Conservation (phyloP, 1,139 yeast genomes). For the Debaryomyces coudertii region DNA sequence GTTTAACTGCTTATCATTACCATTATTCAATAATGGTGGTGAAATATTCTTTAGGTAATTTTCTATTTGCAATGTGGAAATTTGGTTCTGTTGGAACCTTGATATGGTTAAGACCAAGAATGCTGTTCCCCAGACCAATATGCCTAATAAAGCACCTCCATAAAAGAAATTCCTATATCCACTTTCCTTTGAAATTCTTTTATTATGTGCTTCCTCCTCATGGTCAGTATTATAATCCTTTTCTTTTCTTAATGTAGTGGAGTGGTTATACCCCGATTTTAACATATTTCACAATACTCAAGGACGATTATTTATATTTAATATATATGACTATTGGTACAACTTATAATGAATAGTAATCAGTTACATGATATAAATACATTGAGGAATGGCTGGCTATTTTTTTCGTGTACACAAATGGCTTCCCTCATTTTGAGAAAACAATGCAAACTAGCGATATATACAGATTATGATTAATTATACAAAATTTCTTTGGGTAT, state of each 20-base stretch:
- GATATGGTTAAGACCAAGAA: conserved; percentile 34
- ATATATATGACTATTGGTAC: neutral
- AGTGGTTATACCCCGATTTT: neutral
- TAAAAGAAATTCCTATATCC: conserved; percentile 19
- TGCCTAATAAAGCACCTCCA: conserved; percentile 28
- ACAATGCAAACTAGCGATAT: neutral
- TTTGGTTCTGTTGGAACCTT: conserved; percentile 19
- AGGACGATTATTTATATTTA: neutral
- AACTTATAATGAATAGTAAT: neutral
- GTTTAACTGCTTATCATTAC: conserved; percentile 6
- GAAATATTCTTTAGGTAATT: conserved; percentile 13
- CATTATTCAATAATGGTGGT: conserved; percentile 13
- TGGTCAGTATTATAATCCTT: conserved; percentile 5
- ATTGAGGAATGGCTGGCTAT: neutral
- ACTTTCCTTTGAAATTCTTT: neutral
- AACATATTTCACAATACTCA: neutral
- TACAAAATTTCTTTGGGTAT: neutral
- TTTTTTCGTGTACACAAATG: neutral
- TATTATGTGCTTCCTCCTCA: neutral
- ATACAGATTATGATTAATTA: neutral
- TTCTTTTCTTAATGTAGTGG: neutral
- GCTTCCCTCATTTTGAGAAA: neutral
- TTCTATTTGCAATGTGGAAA: conserved; percentile 11
- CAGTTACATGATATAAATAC: neutral
- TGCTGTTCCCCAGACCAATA: conserved; percentile 45